Percentiles rank a stretch among this genome's conserved stretches.
Evolutionary conservation across 495 filamentous ascomycete species (phyloP).

Genomic region (Penicillium goetzii): DNA sequence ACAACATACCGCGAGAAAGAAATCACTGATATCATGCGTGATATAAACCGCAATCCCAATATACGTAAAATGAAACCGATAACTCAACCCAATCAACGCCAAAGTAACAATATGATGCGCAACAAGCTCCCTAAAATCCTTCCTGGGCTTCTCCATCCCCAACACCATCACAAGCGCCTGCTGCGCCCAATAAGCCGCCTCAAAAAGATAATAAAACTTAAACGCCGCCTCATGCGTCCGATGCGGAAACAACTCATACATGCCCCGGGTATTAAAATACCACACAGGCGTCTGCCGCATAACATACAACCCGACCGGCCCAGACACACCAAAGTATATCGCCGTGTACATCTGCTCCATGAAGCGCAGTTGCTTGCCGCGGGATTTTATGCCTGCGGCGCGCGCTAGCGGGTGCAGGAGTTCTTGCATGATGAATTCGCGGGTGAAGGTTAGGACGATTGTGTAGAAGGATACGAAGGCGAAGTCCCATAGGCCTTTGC

Average conservation of each 20-base stretch:
- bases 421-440: slow-evolving; percentile 91
- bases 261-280: slow-evolving; percentile 84
- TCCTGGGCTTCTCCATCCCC: slow-evolving; percentile 82
- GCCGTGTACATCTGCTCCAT: slow-evolving; percentile 95
- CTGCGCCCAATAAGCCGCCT: slow-evolving; percentile 90
- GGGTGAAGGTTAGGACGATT: slow-evolving; percentile 79
- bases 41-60: slow-evolving; percentile 90
- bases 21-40: slow-evolving; percentile 89
- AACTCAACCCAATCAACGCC: slow-evolving; percentile 75
- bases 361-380: slow-evolving; percentile 78
- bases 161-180: slow-evolving; percentile 82
- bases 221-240: slow-evolving; percentile 72
- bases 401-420: slow-evolving; percentile 72
- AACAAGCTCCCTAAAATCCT: slow-evolving; percentile 88
- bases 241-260: slow-evolving; percentile 87
- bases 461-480: slow-evolving; percentile 84
- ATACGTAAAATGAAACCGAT: slow-evolving; percentile 93
- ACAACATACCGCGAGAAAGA: slow-evolving; percentile 82
- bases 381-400: slow-evolving; percentile 61
- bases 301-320: slow-evolving; percentile 79
- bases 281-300: slow-evolving; percentile 84
- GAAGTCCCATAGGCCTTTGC: slow-evolving; percentile 79
- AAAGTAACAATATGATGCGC: slow-evolving; percentile 86
- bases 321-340: slow-evolving; percentile 80
- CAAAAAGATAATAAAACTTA: slow-evolving; percentile 91